A percentile compares a stretch with the other conserved stretches of the same genome.
These are phyloP conservation scores for Berberis vulgaris DNA, from an alignment of 164 flowering plant genomes.

Conservation along the genomic window DNA sequence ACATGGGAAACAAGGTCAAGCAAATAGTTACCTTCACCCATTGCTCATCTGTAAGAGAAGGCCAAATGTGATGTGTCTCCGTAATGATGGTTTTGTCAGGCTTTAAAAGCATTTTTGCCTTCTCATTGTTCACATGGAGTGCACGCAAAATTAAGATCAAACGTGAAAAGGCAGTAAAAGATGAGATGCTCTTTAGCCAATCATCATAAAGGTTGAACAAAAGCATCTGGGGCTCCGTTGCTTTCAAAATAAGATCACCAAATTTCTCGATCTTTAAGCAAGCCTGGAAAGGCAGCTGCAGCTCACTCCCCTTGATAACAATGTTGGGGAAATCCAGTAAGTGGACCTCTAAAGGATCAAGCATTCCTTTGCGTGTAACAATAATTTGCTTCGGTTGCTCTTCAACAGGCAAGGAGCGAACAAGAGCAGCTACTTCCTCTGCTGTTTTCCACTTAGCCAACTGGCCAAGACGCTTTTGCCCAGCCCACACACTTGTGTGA, in stretches of 20 bases:
- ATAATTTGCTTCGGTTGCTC: conserved; percentile 98
- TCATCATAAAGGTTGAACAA: conserved; percentile 96
- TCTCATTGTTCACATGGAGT: conserved; percentile 96
- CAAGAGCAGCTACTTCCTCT: conserved; percentile 99
- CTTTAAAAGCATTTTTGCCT: conserved; percentile 93
- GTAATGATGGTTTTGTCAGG: conserved; percentile 87
- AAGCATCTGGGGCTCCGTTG: conserved; percentile 98
- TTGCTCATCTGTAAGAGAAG: conserved; percentile 91
- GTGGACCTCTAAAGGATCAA: conserved; percentile 98
- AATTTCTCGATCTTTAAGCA: conserved; percentile 97
- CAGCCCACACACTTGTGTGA: conserved; percentile 99
- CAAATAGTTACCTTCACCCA: conserved; percentile 79
- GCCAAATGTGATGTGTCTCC: conserved; percentile 99
- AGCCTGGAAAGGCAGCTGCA: conserved; percentile 98
- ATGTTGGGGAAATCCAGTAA: conserved; percentile 97
- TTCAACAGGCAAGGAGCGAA: conserved; percentile 95
- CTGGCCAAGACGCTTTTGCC: conserved; percentile 99
- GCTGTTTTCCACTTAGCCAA: conserved; percentile 99
- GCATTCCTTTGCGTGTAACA: conserved; percentile 98
- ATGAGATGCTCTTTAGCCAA: conserved; percentile 95
- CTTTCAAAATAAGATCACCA: conserved; percentile 94
- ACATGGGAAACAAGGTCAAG: neutral
- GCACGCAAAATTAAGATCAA: conserved; percentile 92
- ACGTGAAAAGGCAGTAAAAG: conserved; percentile 95
- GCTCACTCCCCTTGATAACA: conserved; percentile 97